These are phyloP conservation scores for Picocystis salinarum DNA, from an alignment of 139 green algal species.

Conservation along the genomic window DNA sequence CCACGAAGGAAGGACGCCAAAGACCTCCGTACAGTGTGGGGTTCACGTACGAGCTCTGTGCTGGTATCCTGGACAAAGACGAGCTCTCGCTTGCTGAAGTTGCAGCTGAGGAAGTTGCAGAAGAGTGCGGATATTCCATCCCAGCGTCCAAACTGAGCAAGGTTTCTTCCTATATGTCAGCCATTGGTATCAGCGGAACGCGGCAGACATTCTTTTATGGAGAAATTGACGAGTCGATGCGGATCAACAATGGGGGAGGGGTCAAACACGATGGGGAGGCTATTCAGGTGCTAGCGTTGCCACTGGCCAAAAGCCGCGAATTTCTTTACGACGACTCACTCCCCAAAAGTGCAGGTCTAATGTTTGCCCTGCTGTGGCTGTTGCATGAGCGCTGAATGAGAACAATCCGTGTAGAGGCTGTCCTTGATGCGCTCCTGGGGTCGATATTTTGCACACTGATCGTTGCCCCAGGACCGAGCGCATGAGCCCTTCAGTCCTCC, in stretches of 20 bases:
- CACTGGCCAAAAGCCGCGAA: conserved; percentile 14
- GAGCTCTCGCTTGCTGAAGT: conserved; percentile 27
- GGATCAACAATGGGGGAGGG: conserved; percentile 22
- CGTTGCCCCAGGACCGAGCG: too few species aligned
- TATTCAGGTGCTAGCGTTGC: conserved; percentile 73
- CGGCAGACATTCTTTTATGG: conserved; percentile 41
- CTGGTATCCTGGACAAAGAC: conserved; percentile 68
- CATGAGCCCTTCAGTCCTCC: too few species aligned
- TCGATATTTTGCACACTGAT: too few species aligned
- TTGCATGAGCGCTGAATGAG: too few species aligned
- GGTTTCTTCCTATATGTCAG: conserved; percentile 22
- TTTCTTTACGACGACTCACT: conserved; percentile 39
- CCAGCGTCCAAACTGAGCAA: conserved; percentile 16
- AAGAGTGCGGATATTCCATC: conserved; percentile 22
- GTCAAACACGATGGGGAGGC: conserved; percentile 40
- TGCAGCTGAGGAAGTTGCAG: conserved; percentile 30
- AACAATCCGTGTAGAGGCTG: too few species aligned
- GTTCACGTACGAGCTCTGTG: conserved; percentile 80
- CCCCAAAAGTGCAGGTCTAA: conserved; percentile 37
- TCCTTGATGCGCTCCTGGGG: too few species aligned
- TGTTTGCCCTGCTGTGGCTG: conserved; percentile 50
- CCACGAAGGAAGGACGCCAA: conserved; percentile 8
- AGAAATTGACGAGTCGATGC: conserved; percentile 45
- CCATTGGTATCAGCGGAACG: conserved; percentile 27
- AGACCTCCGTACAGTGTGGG: conserved; percentile 16